Conservation (phyloP, 106 monocot species). For the Alisma plantagoaquatica region DNA sequence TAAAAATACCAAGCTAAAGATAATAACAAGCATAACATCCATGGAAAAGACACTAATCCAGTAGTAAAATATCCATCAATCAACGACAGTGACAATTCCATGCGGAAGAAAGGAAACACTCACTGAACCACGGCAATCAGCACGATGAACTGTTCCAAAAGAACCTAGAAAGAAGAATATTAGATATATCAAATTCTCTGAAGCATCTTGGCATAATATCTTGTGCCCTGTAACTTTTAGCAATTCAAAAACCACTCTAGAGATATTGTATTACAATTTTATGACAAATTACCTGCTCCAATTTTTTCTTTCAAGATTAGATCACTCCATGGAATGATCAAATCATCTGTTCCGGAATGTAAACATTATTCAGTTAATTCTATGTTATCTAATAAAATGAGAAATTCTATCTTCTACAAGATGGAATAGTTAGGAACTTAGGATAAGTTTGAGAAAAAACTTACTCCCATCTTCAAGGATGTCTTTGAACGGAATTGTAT, state of each 20-base stretch:
- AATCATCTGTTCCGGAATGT: constrained; percentile 76
- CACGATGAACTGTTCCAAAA: constrained; percentile 99
- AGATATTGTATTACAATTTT: too few species aligned
- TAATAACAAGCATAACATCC: too few species aligned
- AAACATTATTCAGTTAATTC: too few species aligned
- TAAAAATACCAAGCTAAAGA: too few species aligned
- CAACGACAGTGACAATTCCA: not conserved
- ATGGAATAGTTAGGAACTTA: not conserved
- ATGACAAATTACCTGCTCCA: constrained; percentile 76
- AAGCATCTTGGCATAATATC: too few species aligned
- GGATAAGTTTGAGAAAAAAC: constrained; percentile 1
- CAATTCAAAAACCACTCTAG: too few species aligned
- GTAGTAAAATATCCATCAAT: too few species aligned
- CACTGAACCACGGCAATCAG: constrained; percentile 99
- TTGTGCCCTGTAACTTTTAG: too few species aligned
- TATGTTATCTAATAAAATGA: not conserved
- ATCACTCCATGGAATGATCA: constrained; percentile 78
- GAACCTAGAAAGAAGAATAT: constrained; percentile 60
- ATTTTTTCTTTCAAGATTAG: constrained; percentile 81
- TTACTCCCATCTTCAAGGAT: constrained; percentile 22
- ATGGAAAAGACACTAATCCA: too few species aligned
- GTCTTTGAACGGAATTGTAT: constrained; percentile 18
- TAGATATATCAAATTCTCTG: too few species aligned
- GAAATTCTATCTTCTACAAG: not conserved
- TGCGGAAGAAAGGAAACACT: constrained; percentile 20